A percentile compares a stretch with the other conserved stretches of the same genome.
Evolutionary conservation across 78 protist species (phyloP).

Genomic region (slime mould (Dictyostelium discoideum)): DNA sequence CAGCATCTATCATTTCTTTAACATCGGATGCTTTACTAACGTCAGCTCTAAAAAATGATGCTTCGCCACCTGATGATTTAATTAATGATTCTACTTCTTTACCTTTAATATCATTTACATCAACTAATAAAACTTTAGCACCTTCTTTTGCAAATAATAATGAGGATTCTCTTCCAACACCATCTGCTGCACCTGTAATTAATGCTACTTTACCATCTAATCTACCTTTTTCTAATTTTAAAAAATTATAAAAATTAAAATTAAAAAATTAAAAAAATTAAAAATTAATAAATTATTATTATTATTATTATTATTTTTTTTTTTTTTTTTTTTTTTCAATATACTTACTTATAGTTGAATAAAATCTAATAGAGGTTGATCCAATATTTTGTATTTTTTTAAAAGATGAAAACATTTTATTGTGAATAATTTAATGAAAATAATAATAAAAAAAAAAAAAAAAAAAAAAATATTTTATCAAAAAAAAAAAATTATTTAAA

Average conservation of each 20-base stretch:
- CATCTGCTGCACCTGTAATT: slow-evolving; percentile 86
- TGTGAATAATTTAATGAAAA: neutral
- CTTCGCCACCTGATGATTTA: slow-evolving; percentile 58
- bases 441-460: neutral
- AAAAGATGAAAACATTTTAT: neutral
- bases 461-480: neutral
- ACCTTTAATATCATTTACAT: slow-evolving; percentile 56
- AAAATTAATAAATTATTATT: neutral
- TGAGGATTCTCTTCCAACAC: slow-evolving; percentile 86
- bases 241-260: too few relatives aligned
- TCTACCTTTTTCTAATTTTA: slow-evolving; percentile 35
- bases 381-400: neutral
- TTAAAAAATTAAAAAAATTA: neutral
- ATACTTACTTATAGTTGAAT: neutral
- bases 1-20: slow-evolving; percentile 75
- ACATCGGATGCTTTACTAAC: slow-evolving; percentile 73
- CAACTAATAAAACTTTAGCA: slow-evolving; percentile 61
- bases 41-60: slow-evolving; percentile 83
- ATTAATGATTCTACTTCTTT: slow-evolving; percentile 51
- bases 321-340: too few relatives aligned
- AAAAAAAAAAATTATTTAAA: neutral
- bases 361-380: neutral
- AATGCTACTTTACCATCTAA: slow-evolving; percentile 84
- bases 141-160: slow-evolving; percentile 88
- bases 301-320: too few relatives aligned